Base-by-base conservation (phyloP, 108 stramenopile species). In the Cyclotella cryptica region DNA sequence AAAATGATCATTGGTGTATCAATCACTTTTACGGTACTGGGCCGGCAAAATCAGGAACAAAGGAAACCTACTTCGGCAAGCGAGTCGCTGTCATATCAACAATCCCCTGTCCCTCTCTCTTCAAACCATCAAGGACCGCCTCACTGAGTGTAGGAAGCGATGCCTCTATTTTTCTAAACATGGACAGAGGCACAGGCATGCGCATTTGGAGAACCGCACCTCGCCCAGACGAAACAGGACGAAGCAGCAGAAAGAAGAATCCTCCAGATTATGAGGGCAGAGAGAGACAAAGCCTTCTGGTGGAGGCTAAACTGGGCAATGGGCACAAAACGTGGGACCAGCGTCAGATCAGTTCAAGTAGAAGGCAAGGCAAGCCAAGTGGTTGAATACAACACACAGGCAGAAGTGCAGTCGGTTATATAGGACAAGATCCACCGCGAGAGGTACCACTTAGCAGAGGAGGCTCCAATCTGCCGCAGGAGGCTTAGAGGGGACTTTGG, bases 221-320 rank as follows among this genome's bases (percentile, higher is more conserved):
- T 46, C 10, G 77, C 77, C 14, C 5, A 29, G 22, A 47, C 42
- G 12, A 47, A 59, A 42, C 17, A 53, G 10, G 21, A 70, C 28
- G 46, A 71, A 28, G 69, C 10, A 1, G 77, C 69, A 3, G 68
- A 58, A 21, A 15, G 13, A 10, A 62, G 54, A 40, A 78, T 78
- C 0, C 69, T 71, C 10, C 69, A 47, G 0, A 78, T 78, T 41
- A 72, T 79, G 26, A 10, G 40, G 30, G 35, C 65, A 13, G 78
- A 79, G 42, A 28, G 47, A 42, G 66, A 79, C 12, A 8, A 66
- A 10, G 21, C 65, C 0, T 72, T 66, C 57, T 79, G 71, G 71
- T 19, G 71, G 42, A 26, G 54, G 13, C 12, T 79, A 4, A 72
- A 60, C 27, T 72, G 51, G 18, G 43, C 54, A 14, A 54, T 60